A percentile compares a stretch with the other conserved stretches of the same genome.
Evolutionary conservation across 371 early-diverging fungal species (phyloP).

Genomic region (Phascolomyces articulosus): DNA sequence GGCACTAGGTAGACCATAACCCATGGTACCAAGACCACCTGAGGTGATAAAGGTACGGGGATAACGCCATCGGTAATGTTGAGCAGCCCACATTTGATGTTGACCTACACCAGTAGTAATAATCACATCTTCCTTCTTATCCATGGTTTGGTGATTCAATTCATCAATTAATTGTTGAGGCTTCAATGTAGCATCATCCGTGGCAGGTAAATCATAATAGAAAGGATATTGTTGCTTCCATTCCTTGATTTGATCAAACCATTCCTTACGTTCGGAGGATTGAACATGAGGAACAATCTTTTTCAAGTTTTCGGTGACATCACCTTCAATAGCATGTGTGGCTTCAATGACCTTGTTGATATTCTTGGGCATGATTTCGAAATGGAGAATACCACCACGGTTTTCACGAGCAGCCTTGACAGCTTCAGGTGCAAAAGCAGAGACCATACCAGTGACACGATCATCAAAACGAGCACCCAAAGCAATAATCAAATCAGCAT

Average conservation of each 20-base stretch:
- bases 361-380: conserved; percentile 98
- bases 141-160: conserved; percentile 79
- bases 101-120: conserved; percentile 97
- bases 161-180: conserved; percentile 95
- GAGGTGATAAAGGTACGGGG: conserved; percentile 92
- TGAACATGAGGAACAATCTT: conserved; percentile 80
- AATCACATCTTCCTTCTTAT: conserved; percentile 90
- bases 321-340: conserved; percentile 92
- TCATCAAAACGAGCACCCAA: conserved; percentile 99
- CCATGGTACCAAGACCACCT: conserved; percentile 98
- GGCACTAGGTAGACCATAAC: conserved; percentile 93
- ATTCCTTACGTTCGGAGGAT: conserved; percentile 71
- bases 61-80: conserved; percentile 84
- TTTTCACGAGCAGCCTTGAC: conserved; percentile 84
- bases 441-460: conserved; percentile 93
- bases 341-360: conserved; percentile 96
- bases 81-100: conserved; percentile 98
- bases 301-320: conserved; percentile 84
- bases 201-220: conserved; percentile 60
- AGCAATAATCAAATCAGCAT: conserved; percentile 92
- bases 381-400: conserved; percentile 96
- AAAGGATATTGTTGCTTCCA: conserved; percentile 96
- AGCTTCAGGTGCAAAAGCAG: conserved; percentile 91
- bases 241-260: conserved; percentile 76
- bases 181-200: conserved; percentile 61